phyloP scores from a whole-genome alignment of 768 basidiomycete species.

The Kockovaella imperatae region DNA sequence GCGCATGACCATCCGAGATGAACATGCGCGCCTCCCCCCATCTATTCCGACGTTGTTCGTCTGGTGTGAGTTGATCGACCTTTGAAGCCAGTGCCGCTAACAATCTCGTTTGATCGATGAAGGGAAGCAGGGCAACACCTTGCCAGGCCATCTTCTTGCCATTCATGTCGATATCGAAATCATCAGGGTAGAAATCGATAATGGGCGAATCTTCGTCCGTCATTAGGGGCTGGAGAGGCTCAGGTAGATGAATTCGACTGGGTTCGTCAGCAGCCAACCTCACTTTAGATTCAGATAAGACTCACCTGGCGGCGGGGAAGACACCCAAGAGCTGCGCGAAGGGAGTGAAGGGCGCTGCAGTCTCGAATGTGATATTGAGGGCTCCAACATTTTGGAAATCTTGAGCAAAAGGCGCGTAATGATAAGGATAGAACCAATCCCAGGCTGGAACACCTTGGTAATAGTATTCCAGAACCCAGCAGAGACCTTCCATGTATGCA shows the following conservation, averaged over 20 bases:
- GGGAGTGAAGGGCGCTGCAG: constrained; percentile 85
- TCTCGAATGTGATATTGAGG: constrained; percentile 69
- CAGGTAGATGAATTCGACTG: constrained; percentile 82
- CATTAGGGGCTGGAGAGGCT: constrained; percentile 81
- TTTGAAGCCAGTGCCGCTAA: constrained; percentile 69
- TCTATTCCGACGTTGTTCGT: constrained; percentile 72
- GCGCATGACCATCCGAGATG: constrained; percentile 69
- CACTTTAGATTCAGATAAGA: constrained; percentile 2
- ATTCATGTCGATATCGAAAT: constrained; percentile 98
- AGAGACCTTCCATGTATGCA: constrained; percentile 84
- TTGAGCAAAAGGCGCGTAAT: constrained; percentile 95
- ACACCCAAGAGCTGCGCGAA: constrained; percentile 98
- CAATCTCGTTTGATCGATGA: constrained; percentile 79
- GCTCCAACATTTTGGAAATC: constrained; percentile 75
- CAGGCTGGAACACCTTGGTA: constrained; percentile 95
- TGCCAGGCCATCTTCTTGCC: constrained; percentile 99
- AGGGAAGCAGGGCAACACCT: constrained; percentile 90
- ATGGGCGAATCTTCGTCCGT: constrained; percentile 77
- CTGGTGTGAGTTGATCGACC: constrained; percentile 58
- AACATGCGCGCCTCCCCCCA: constrained; percentile 79
- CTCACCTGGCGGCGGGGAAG: constrained; percentile 76
- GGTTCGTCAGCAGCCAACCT: neutral
- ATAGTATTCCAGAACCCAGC: constrained; percentile 95
- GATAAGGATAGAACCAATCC: constrained; percentile 99
- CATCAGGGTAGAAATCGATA: constrained; percentile 85